Evolutionary conservation across 202 grass and related monocot species (phyloP), one percentile per base, ranked within the genome.

Genomic region (Schoenoplectus triqueter): DNA sequence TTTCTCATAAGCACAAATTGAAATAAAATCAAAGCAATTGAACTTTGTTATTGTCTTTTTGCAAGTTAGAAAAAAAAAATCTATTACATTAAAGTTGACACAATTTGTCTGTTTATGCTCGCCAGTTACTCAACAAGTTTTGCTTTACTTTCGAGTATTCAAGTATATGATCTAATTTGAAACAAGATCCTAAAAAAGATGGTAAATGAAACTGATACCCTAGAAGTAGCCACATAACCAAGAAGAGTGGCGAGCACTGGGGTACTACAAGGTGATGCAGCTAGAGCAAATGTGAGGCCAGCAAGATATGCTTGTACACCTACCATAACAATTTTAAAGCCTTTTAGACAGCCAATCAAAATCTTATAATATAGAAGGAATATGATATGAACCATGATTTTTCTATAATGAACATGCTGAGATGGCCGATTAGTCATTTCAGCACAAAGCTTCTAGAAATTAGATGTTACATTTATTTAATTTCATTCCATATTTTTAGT

Each of bases 291-390:
- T 87, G 95, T 92, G 89, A 98, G 95, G 48, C 95, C 91, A 88
- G 88, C 95, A 80, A 98, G 85, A 92, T 98, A 98, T 89, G 95
- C 92, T 95, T 95, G 92, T 69, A 95, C 91, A 72, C 91, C 95
- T 94, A 67, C 64, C 18, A 90, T 80, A 62, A 19, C 87, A 81
- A 51, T 80, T 71, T 41, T 59, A 19, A 56, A 55, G 50, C 14
- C 18, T 63, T 68, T 1, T 73, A 66, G 4, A 89, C 3, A 67
- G 3, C 67, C 65, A 66, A 50, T 82, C 73, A 20, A 56, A 82
- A 78, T 62, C 5, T 57, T 31, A 57, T 31, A 31, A 66, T 0
- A 66, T 9, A 76, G 81, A 49, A 44, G 71, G 71, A 71, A 46
- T 85, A 78, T 39, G 60, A 63, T 85, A 64, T 74, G 67, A 10